phyloP scores from a whole-genome alignment of 2,329 filamentous ascomycete genomes.

The Nakataea oryzae region DNA sequence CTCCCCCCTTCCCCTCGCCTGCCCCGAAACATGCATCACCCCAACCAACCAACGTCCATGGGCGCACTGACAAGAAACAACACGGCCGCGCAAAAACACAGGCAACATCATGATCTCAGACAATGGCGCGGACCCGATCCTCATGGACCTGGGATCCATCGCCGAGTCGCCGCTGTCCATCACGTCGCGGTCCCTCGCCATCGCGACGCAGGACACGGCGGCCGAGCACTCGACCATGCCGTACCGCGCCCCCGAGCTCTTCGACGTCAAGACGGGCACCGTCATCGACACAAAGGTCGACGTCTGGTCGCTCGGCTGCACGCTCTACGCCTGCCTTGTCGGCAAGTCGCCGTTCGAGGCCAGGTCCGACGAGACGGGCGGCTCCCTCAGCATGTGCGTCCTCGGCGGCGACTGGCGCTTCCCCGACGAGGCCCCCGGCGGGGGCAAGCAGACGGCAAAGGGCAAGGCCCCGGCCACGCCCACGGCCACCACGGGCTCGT shows the following conservation, averaged over 20 bases:
- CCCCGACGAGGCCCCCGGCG: slow-evolving; percentile 64
- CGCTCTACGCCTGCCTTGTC: slow-evolving; percentile 91
- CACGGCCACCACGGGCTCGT: slow-evolving; percentile 14
- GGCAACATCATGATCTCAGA: slow-evolving; percentile 98
- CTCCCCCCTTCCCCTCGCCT: not conserved
- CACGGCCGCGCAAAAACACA: slow-evolving; percentile 14
- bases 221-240: slow-evolving; percentile 98
- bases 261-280: slow-evolving; percentile 90
- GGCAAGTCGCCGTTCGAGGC: slow-evolving; percentile 97
- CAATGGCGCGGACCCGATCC: slow-evolving; percentile 74
- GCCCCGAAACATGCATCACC: slow-evolving; percentile 3
- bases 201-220: slow-evolving; percentile 87
- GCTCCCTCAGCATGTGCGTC: slow-evolving; percentile 84
- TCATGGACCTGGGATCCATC: slow-evolving; percentile 95
- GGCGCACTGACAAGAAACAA: not conserved
- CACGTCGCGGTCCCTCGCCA: slow-evolving; percentile 78
- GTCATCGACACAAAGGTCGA: slow-evolving; percentile 94
- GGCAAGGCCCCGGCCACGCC: slow-evolving; percentile 13
- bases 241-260: slow-evolving; percentile 93
- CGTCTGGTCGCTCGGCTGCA: slow-evolving; percentile 96
- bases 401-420: slow-evolving; percentile 94
- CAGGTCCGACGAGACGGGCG: slow-evolving; percentile 90
- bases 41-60: not conserved
- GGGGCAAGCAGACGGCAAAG: slow-evolving; percentile 13
- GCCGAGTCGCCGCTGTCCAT: slow-evolving; percentile 80